Base-by-base conservation (phyloP, 495 filamentous ascomycete species). In the Podospora anserina region DNA sequence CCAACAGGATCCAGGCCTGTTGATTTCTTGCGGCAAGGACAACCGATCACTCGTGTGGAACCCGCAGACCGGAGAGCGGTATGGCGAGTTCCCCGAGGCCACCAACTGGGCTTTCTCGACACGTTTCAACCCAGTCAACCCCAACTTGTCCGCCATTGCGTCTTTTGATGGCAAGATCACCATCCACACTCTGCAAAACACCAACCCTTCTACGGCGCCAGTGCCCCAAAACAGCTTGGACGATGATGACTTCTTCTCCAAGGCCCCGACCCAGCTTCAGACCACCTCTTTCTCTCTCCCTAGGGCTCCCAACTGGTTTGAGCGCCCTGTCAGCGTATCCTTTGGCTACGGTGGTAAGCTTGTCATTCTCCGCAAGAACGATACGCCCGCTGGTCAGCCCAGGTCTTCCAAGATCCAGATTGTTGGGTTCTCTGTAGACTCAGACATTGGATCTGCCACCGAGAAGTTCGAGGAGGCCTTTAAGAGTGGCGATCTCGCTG, bases 91-190 rank as follows among this genome's bases (percentile, higher is more conserved):
- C 78, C 92, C 94, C 15, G 91, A 97, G 70, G 96, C 96, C 66
- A 97, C 94, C 53, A 98, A 98, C 78, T 98, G 96, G 95, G 96
- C 93, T 2, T 99, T 98, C 83, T 88, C 93, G 78, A 97, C 95
- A 5, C 87, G 89, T 71, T 99, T 94, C 87, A 93, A 97, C 78
- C 95, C 96, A 20, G 87, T 91, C 71, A 96, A 98, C 78, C 96
- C 95, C 5, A 90, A 87, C 71, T 85, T 97, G 67, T 89, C 94
- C 28, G 95, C 95, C 5, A 97, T 94, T 11, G 96, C 96, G 19
- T 96, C 94, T 3, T 98, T 98, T 71, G 95, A 98, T 75, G 95
- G 96, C 57, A 96, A 92, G 78, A 96, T 99, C 70, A 88, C 89
- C 18, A 83, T 99, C 26, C 94, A 97, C 72, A 94, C 94, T 11